phyloP scores from a whole-genome alignment of 2,329 filamentous ascomycete genomes.

The Corynespora cassiicola region DNA sequence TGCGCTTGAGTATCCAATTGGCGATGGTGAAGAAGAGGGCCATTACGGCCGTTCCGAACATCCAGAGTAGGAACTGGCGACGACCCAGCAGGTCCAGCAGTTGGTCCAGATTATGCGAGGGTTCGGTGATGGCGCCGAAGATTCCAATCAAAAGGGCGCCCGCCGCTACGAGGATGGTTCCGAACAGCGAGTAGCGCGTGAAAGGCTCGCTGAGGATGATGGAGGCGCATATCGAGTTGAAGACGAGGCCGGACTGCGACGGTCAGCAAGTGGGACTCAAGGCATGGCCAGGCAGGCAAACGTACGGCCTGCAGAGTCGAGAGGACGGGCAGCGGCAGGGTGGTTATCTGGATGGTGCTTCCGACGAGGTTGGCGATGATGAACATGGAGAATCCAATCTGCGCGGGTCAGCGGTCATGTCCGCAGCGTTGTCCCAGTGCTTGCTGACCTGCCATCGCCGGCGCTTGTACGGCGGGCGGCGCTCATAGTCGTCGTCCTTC shows the following conservation, averaged over 20 bases:
- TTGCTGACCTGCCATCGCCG: slow-evolving; percentile 81
- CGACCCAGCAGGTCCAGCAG: slow-evolving; percentile 77
- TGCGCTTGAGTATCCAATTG: slow-evolving; percentile 44
- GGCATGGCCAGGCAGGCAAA: background rate
- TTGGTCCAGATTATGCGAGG: slow-evolving; percentile 85
- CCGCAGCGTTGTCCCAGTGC: background rate
- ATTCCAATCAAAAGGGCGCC: slow-evolving; percentile 92
- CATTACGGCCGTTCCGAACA: slow-evolving; percentile 77
- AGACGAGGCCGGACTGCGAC: slow-evolving; percentile 81
- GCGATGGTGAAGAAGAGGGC: slow-evolving; percentile 71
- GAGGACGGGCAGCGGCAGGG: slow-evolving; percentile 88
- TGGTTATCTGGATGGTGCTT: slow-evolving; percentile 97
- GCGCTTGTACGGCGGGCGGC: slow-evolving; percentile 85
- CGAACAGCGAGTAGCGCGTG: slow-evolving; percentile 88
- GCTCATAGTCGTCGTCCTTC: slow-evolving; percentile 78
- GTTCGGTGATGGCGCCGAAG: slow-evolving; percentile 92
- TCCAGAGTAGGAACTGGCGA: slow-evolving; percentile 84
- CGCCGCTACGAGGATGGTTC: slow-evolving; percentile 83
- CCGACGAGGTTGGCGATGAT: slow-evolving; percentile 92
- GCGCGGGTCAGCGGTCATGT: slow-evolving; percentile 19
- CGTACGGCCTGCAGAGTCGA: slow-evolving; percentile 85
- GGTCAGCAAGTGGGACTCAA: slow-evolving; percentile 9
- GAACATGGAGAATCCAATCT: slow-evolving; percentile 94
- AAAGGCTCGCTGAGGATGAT: slow-evolving; percentile 92
- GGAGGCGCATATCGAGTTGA: slow-evolving; percentile 97